phyloP scores from a whole-genome alignment of 164 flowering plant genomes.

The Nymphaea colorata region DNA sequence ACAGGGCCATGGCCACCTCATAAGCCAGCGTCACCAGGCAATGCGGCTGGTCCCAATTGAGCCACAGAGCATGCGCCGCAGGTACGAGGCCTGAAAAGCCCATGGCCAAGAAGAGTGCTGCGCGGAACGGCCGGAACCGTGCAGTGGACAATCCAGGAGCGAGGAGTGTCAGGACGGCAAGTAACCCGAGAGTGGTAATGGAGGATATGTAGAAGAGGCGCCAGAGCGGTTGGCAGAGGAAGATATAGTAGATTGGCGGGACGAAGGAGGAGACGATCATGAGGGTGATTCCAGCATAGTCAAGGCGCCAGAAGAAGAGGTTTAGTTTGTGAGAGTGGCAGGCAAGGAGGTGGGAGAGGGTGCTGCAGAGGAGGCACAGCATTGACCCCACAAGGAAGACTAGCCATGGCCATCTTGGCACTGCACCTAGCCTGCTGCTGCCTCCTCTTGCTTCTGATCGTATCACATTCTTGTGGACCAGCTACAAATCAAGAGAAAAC shows the following conservation, averaged over 20 bases:
- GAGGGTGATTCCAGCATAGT: slow-evolving; percentile 83
- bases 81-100: slow-evolving; percentile 89
- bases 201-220: slow-evolving; percentile 51
- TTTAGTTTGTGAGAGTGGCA: slow-evolving; percentile 72
- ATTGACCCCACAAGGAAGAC: slow-evolving; percentile 76
- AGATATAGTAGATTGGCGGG: slow-evolving; percentile 77
- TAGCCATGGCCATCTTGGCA: slow-evolving; percentile 87
- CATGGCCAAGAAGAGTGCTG: slow-evolving; percentile 67
- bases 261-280: slow-evolving; percentile 92
- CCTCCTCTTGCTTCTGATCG: too few species aligned
- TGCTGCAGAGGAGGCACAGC: slow-evolving; percentile 73
- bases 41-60: slow-evolving; percentile 43
- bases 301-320: slow-evolving; percentile 91
- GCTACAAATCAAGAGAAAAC: too few species aligned
- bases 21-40: slow-evolving; percentile 43
- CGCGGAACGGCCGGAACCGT: slow-evolving; percentile 58
- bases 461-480: too few species aligned
- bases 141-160: slow-evolving; percentile 57
- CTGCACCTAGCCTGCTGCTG: background rate
- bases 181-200: slow-evolving; percentile 48
- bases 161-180: slow-evolving; percentile 54
- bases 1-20: slow-evolving; percentile 62
- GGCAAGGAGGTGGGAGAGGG: slow-evolving; percentile 82
- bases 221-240: slow-evolving; percentile 41
- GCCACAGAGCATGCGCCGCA: slow-evolving; percentile 53